These are phyloP conservation scores for Penicillium rolfsii DNA, from an alignment of 2,329 filamentous ascomycete species.

Conservation along the genomic window DNA sequence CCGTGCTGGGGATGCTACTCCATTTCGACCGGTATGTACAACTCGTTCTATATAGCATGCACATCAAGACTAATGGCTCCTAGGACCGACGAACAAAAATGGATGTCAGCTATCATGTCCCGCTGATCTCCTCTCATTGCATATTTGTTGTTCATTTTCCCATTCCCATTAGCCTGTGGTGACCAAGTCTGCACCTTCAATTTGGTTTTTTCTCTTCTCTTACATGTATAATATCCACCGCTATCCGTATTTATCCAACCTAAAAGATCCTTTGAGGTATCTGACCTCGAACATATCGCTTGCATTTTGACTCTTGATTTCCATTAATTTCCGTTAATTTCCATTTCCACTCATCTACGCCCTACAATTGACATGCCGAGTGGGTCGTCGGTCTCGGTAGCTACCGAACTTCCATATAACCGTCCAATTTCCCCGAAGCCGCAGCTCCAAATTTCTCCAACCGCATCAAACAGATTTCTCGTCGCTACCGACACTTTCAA, in stretches of 20 bases:
- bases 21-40: conserved; percentile 64
- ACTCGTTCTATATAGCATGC: not conserved
- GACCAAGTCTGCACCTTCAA: conserved; percentile 9
- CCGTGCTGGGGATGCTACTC: conserved; percentile 66
- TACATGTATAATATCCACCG: conserved; percentile 23
- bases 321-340: not conserved
- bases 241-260: conserved; percentile 20
- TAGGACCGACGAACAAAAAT: conserved; percentile 80
- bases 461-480: not conserved
- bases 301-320: not conserved
- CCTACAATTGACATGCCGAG: conserved; percentile 3
- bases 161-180: not conserved
- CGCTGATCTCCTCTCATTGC: conserved; percentile 35
- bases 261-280: conserved; percentile 16
- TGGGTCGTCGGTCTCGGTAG: not conserved
- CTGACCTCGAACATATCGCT: not conserved
- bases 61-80: conserved; percentile 18
- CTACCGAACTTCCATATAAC: not conserved
- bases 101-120: conserved; percentile 72
- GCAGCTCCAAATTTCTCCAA: conserved; percentile 1
- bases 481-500: not conserved
- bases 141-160: not conserved
- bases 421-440: not conserved
- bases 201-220: not conserved
- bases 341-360: not conserved